Conservation (phyloP, 2,329 filamentous ascomycete species). For the Colletotrichum karsti region DNA sequence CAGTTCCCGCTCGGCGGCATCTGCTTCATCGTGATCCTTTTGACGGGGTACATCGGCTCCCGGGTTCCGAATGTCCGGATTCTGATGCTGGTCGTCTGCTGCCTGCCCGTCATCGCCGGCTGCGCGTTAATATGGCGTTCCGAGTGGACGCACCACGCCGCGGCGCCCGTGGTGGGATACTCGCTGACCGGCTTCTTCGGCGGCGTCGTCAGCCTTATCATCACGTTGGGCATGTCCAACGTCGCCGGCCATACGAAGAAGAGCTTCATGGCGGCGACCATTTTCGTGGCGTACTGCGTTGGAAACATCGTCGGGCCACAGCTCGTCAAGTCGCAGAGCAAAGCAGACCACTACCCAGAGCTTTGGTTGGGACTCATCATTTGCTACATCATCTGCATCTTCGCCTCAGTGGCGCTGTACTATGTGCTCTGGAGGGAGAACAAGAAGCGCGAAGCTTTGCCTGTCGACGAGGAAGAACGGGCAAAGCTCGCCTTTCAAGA, state of each 20-base stretch:
- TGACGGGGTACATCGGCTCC: slow-evolving; percentile 71
- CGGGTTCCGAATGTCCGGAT: slow-evolving; percentile 70
- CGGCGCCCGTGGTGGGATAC: slow-evolving; percentile 75
- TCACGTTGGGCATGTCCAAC: slow-evolving; percentile 67
- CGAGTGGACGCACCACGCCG: slow-evolving; percentile 69
- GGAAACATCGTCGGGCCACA: slow-evolving; percentile 81
- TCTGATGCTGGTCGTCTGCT: slow-evolving; percentile 70
- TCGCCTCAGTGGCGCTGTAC: slow-evolving; percentile 64
- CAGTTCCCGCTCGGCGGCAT: slow-evolving; percentile 79
- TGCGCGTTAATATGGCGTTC: slow-evolving; percentile 80
- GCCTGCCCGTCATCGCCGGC: slow-evolving; percentile 78
- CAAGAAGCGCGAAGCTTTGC: slow-evolving; percentile 52
- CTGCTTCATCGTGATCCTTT: slow-evolving; percentile 72
- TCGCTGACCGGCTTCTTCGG: slow-evolving; percentile 79
- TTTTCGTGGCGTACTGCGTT: slow-evolving; percentile 80
- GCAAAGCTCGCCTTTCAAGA: slow-evolving; percentile 74
- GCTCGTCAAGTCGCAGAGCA: slow-evolving; percentile 73
- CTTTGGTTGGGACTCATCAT: slow-evolving; percentile 76
- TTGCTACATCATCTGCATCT: slow-evolving; percentile 73
- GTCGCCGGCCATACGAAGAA: slow-evolving; percentile 83
- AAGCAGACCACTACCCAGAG: slow-evolving; percentile 73
- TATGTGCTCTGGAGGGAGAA: slow-evolving; percentile 69
- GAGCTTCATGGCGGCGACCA: slow-evolving; percentile 76
- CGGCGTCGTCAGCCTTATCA: slow-evolving; percentile 69
- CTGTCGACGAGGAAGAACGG: slow-evolving; percentile 66